phyloP scores from a whole-genome alignment of 2,329 filamentous ascomycete species.

The Colletotrichum graminicola region DNA sequence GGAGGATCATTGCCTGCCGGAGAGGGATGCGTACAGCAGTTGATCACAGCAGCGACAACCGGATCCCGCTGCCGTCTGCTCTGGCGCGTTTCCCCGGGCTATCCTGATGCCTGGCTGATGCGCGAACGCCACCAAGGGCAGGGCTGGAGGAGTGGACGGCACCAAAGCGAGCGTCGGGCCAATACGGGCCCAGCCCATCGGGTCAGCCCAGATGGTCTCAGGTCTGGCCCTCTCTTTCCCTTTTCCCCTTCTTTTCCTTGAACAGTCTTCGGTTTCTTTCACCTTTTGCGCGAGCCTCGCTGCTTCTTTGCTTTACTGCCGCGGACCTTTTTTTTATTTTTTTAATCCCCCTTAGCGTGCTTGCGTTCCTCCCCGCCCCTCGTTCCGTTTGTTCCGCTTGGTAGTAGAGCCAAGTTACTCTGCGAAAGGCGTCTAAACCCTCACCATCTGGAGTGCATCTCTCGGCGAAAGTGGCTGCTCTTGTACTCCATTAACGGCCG shows the following conservation, averaged over 20 bases:
- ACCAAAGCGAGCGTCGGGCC: not conserved
- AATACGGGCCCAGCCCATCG: not conserved
- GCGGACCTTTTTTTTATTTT: not conserved
- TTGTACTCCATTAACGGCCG: not conserved
- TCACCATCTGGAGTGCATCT: not conserved
- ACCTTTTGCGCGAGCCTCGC: not conserved
- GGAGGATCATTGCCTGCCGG: not conserved
- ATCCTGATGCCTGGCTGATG: not conserved
- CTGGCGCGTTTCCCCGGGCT: not conserved
- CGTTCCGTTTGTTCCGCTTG: not conserved
- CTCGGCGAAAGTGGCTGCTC: not conserved
- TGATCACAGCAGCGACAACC: not conserved
- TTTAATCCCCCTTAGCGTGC: not conserved
- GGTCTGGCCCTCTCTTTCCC: not conserved
- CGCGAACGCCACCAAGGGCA: not conserved
- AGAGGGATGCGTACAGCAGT: not conserved
- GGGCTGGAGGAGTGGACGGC: conserved; percentile 1
- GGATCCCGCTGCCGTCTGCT: not conserved
- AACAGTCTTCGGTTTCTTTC: not conserved
- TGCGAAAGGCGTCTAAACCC: not conserved
- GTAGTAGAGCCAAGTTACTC: not conserved
- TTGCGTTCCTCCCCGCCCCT: too few species aligned
- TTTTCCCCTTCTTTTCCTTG: not conserved
- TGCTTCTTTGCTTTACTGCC: not conserved
- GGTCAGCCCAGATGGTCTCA: not conserved